Conservation (phyloP, 805 yeast species). For the Saturnispora sekii region DNA sequence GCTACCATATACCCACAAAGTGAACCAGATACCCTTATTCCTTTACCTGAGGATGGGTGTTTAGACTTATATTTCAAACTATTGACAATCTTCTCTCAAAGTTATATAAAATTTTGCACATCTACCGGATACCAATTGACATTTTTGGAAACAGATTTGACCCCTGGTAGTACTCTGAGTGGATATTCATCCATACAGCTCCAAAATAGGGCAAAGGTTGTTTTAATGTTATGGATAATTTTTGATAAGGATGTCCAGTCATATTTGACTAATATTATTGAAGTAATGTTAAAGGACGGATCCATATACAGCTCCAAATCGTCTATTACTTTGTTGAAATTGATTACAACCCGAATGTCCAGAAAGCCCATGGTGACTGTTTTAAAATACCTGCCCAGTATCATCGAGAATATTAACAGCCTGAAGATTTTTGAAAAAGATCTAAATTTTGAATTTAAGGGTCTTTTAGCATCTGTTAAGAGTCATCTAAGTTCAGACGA, state of each 20-base stretch:
- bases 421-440: constrained; percentile 1
- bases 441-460: constrained; percentile 9
- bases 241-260: constrained; percentile 22
- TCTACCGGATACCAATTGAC: constrained; percentile 1
- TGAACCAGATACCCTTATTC: constrained; percentile 10
- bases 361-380: constrained; percentile 16
- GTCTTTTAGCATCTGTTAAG: constrained; percentile 10
- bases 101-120: not conserved
- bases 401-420: constrained; percentile 14
- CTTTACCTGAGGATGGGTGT: constrained; percentile 21
- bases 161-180: constrained; percentile 25
- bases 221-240: constrained; percentile 22
- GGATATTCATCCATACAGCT: constrained; percentile 19
- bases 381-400: constrained; percentile 11
- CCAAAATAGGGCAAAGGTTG: constrained; percentile 23
- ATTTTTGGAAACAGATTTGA: constrained; percentile 14
- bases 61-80: constrained; percentile 26
- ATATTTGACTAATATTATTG: constrained; percentile 17
- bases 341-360: constrained; percentile 8
- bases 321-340: constrained; percentile 5
- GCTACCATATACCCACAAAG: constrained; percentile 11
- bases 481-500: constrained; percentile 7
- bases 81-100: constrained; percentile 17
- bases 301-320: constrained; percentile 8
- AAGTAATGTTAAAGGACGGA: constrained; percentile 12